A percentile compares a stretch with the other conserved stretches of the same genome.
Evolutionary conservation across 768 basidiomycete species (phyloP).

Genomic region (Cytidiella melzeri): DNA sequence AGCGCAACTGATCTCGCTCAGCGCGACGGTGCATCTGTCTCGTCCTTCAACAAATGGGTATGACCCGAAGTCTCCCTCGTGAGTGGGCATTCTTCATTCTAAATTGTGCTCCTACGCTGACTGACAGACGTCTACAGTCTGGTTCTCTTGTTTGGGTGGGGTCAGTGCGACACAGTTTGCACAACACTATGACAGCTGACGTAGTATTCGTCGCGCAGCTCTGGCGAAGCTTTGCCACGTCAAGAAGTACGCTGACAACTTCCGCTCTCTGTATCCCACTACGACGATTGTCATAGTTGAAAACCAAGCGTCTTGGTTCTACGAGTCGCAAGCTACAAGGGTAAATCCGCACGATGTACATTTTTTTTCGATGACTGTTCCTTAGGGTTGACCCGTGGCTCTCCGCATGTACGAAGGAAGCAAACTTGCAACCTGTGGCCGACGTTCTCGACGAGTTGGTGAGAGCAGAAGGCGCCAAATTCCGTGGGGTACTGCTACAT

Average conservation of each 20-base stretch:
- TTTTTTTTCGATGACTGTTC: constrained; percentile 1
- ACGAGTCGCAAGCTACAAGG: constrained; percentile 6
- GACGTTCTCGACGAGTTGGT: constrained; percentile 8
- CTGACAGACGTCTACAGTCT: constrained; percentile 7
- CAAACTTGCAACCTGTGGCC: constrained; percentile 13
- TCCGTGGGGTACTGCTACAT: constrained; percentile 14
- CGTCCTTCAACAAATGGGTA: too few relatives aligned
- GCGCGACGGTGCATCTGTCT: too few relatives aligned
- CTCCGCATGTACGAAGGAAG: constrained; percentile 6
- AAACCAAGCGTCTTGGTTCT: constrained; percentile 9
- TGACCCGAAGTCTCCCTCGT: neutral
- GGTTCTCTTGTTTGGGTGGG: constrained; percentile 17
- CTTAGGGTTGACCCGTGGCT: neutral
- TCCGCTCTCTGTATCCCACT: constrained; percentile 4
- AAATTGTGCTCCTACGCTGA: neutral
- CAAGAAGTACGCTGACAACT: constrained; percentile 7
- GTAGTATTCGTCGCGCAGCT: neutral
- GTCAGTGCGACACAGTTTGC: constrained; percentile 3
- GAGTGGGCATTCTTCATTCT: neutral
- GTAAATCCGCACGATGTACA: neutral
- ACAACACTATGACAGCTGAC: neutral
- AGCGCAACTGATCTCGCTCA: too few relatives aligned
- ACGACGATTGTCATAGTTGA: constrained; percentile 9
- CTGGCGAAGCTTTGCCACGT: constrained; percentile 11
- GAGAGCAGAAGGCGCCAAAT: constrained; percentile 1